Percentiles rank a stretch among this genome's conserved stretches.
phyloP scores from a whole-genome alignment of 192 early-diverging fungal species.

The Backusella westeae region DNA sequence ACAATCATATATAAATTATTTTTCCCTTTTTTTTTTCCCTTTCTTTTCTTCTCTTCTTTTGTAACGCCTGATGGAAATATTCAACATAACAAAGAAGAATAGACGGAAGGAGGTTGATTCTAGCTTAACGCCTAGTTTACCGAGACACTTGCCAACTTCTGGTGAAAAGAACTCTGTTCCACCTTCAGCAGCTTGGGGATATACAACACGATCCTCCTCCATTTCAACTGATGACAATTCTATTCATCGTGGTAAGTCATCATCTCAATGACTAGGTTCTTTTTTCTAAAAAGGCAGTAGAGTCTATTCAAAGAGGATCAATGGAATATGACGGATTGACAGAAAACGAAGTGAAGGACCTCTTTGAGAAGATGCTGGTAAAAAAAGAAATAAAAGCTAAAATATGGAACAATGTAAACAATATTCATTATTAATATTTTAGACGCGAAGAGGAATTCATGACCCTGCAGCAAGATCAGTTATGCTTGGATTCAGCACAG shows the following conservation, averaged over 20 bases:
- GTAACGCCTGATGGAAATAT: constrained; percentile 17
- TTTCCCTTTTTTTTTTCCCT: neutral
- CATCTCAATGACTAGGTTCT: neutral
- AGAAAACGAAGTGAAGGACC: constrained; percentile 50
- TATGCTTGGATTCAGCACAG: constrained; percentile 46
- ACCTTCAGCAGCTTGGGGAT: constrained; percentile 7
- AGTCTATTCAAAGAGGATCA: neutral
- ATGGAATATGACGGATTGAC: constrained; percentile 20
- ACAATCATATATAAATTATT: constrained; percentile 3
- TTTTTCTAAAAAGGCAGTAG: neutral
- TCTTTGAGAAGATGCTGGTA: constrained; percentile 60
- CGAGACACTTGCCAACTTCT: neutral
- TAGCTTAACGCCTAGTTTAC: neutral
- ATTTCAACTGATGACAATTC: constrained; percentile 14
- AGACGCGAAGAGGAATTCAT: constrained; percentile 54
- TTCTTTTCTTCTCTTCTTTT: constrained; percentile 6
- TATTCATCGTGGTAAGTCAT: constrained; percentile 10
- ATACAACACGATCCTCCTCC: constrained; percentile 12
- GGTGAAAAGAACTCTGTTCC: constrained; percentile 1
- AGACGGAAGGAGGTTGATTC: neutral
- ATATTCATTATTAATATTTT: constrained; percentile 5
- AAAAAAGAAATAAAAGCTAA: neutral
- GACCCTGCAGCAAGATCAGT: constrained; percentile 42
- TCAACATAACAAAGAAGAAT: constrained; percentile 18
- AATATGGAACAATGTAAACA: neutral